Percentiles rank a stretch among this genome's conserved stretches.
Conservation (phyloP, 2,329 filamentous ascomycete species). For the Clarireedia paspali region DNA sequence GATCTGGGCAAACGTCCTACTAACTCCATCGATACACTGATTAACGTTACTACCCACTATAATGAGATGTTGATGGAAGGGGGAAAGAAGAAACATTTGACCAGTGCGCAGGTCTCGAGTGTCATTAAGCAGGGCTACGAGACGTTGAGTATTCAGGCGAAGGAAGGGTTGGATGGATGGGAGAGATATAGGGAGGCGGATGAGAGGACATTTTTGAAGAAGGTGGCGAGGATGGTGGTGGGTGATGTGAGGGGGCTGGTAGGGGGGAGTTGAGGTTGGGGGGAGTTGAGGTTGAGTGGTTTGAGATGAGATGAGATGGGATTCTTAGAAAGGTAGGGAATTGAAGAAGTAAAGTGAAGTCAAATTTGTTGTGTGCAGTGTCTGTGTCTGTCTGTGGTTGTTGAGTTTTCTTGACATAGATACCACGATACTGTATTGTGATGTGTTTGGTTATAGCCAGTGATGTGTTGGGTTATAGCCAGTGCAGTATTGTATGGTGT, state of each 20-base stretch:
- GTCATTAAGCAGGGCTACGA: conserved; percentile 97
- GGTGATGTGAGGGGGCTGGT: conserved; percentile 48
- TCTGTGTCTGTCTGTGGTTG: too few species aligned
- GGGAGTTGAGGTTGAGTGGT: too few species aligned
- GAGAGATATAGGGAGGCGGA: conserved; percentile 82
- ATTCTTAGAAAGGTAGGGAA: background rate
- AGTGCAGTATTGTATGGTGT: too few species aligned
- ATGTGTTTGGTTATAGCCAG: too few species aligned
- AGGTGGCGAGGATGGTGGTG: conserved; percentile 73
- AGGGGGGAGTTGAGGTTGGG: conserved; percentile 13
- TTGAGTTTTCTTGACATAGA: too few species aligned
- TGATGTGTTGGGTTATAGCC: too few species aligned
- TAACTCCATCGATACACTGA: conserved; percentile 75
- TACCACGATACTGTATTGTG: too few species aligned
- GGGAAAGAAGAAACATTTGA: conserved; percentile 56
- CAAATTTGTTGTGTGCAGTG: too few species aligned
- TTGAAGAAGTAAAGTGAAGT: too few species aligned
- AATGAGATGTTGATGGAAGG: conserved; percentile 66
- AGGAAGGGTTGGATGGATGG: conserved; percentile 80
- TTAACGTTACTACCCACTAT: conserved; percentile 80
- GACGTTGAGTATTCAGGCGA: conserved; percentile 83
- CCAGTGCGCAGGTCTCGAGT: conserved; percentile 74
- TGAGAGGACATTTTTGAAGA: conserved; percentile 77
- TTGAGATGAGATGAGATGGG: background rate
- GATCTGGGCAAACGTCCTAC: conserved; percentile 47